These are phyloP conservation scores for Fusarium goolgardi DNA, from an alignment of 2,329 filamentous ascomycete species.

Conservation along the genomic window DNA sequence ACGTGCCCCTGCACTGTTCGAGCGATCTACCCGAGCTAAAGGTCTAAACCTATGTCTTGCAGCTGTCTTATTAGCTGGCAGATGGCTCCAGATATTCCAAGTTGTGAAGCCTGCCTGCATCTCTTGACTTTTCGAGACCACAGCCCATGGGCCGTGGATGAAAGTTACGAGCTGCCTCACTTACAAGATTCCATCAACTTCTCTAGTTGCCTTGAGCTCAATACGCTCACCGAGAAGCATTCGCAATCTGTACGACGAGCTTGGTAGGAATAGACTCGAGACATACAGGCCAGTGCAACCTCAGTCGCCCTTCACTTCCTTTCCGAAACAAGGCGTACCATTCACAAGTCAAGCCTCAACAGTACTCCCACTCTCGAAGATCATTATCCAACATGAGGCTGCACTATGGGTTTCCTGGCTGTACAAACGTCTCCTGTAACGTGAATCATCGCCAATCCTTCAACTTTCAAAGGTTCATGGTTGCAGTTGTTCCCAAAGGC, in stretches of 20 bases:
- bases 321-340: conserved; percentile 2
- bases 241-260: background rate
- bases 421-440: conserved; percentile 1
- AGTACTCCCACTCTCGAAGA: background rate
- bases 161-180: background rate
- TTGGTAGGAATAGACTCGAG: background rate
- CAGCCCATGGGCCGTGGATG: background rate
- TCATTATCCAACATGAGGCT: conserved; percentile 7
- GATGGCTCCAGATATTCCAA: background rate
- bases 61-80: background rate
- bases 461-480: background rate
- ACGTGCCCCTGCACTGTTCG: background rate
- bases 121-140: background rate
- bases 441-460: background rate
- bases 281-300: background rate
- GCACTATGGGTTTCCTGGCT: background rate
- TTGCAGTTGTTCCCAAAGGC: background rate
- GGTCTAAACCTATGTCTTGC: background rate
- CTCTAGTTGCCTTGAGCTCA: background rate
- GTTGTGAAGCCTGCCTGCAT: background rate
- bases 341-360: background rate
- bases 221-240: background rate
- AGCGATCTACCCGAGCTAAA: background rate
- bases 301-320: conserved; percentile 9
- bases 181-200: background rate